A percentile compares a stretch with the other conserved stretches of the same genome.
These are phyloP conservation scores for Plectosphaerella plurivora DNA, from an alignment of 2,329 filamentous ascomycete genomes.

Conservation along the genomic window DNA sequence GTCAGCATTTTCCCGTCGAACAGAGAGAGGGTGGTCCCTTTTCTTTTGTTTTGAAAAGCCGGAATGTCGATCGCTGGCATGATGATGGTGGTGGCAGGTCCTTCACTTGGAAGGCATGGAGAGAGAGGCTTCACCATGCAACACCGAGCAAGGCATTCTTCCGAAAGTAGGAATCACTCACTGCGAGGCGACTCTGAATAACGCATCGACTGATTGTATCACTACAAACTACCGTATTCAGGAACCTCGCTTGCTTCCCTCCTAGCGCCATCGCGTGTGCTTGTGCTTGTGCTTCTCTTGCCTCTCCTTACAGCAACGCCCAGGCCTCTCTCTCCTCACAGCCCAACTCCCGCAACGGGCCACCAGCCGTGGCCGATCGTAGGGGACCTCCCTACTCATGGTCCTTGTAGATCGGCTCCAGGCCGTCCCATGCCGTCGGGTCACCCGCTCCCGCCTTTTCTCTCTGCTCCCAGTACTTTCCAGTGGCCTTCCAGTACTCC, in stretches of 20 bases:
- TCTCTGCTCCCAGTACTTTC: conserved; percentile 79
- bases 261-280: too few relatives aligned
- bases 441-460: conserved; percentile 61
- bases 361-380: neutral
- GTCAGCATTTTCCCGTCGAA: neutral
- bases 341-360: neutral
- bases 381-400: neutral
- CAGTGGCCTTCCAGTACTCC: conserved; percentile 84
- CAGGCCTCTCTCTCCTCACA: neutral
- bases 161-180: too few relatives aligned
- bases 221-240: too few relatives aligned
- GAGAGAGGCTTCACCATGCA: too few relatives aligned
- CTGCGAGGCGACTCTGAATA: too few relatives aligned
- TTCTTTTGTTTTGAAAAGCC: neutral
- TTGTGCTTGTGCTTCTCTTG: neutral
- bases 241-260: neutral
- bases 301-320: neutral
- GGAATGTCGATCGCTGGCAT: too few relatives aligned
- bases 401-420: conserved; percentile 70
- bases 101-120: too few relatives aligned
- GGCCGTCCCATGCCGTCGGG: conserved; percentile 56
- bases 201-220: too few relatives aligned
- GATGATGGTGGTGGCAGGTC: too few relatives aligned
- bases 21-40: neutral
- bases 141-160: too few relatives aligned